Base-by-base conservation (phyloP, 2,329 filamentous ascomycete genomes). In the Ophiostoma piceae region DNA sequence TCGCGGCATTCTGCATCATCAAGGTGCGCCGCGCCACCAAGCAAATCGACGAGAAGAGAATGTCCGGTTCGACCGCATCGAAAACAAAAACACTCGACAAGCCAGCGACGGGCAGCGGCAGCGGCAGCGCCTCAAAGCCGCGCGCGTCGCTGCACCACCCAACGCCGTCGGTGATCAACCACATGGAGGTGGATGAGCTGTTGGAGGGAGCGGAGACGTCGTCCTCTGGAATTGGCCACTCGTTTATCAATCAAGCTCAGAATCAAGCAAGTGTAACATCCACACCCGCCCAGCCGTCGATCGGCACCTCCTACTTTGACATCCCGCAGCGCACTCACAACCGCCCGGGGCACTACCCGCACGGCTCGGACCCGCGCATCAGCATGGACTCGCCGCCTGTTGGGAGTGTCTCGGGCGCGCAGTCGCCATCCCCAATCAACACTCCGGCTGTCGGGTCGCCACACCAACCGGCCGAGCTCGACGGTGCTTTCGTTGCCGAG, bases 1-100 rank as follows among this genome's bases (percentile, higher is more conserved):
- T 80, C 2, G 80, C 80, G 0, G 79, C 84, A 1, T 82, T 79
- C 71, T 76, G 85, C 67, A 81, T 87, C 66, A 79, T 87, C 65
- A 79, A 81, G 11, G 79, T 87, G 19, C 84, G 80, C 71, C 80
- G 77, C 60, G 81, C 84, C 26, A 79, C 82, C 73, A 77, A 76
- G 37, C 78, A 78, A 7, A 78, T 81, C 8, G 76, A 79, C 66
- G 57, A 57, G 16, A 60, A 71, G 64, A 77, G 76, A 6, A 8
- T 66, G 19, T 37, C 19, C 9, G 64, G 37, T 5, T 35, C 35
- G 75, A 76, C 19, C 76, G 76, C 66, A 77, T 8, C 43, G 4
- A 47, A 19, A n/a, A 47, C 14, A 57, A 29, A 26, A 12, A 22
- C n/a, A 14, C 2, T 7, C 3, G 19, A 11, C n/a, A 57, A 57